These are phyloP conservation scores for Glycine tomentella DNA, from an alignment of 306 rosid genomes.

Conservation along the genomic window DNA sequence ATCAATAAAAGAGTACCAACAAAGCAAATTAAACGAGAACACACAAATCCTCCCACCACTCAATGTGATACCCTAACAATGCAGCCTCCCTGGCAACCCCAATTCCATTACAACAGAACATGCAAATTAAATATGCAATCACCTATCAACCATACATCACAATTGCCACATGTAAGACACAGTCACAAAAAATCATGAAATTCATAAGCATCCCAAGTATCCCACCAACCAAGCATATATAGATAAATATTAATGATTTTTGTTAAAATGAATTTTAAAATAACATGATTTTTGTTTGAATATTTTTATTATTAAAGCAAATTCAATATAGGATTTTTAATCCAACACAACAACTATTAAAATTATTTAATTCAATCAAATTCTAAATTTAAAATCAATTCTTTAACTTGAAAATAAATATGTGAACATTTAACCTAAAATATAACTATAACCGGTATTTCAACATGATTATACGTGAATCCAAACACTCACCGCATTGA, in stretches of 20 bases:
- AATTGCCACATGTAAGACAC: neutral
- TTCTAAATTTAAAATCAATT: too few relatives aligned
- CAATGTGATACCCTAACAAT: constrained; percentile 72
- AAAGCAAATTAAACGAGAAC: neutral
- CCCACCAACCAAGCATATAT: neutral
- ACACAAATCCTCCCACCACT: constrained; percentile 67
- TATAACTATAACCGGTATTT: too few relatives aligned
- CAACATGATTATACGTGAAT: too few relatives aligned
- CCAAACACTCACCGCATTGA: too few relatives aligned
- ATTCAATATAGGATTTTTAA: too few relatives aligned
- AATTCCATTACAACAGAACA: constrained; percentile 40
- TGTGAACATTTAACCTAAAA: too few relatives aligned
- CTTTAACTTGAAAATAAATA: too few relatives aligned
- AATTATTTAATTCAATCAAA: too few relatives aligned
- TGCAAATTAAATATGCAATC: neutral
- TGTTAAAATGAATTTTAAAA: too few relatives aligned
- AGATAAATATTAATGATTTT: neutral
- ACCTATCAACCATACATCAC: neutral
- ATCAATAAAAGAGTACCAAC: constrained; percentile 19
- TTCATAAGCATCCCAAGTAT: neutral
- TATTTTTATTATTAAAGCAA: too few relatives aligned
- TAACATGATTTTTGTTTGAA: neutral
- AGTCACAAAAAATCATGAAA: constrained; percentile 1
- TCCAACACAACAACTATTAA: too few relatives aligned
- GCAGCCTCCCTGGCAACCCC: constrained; percentile 75